A percentile compares a stretch with the other conserved stretches of the same genome.
phyloP scores from a whole-genome alignment of 1,139 yeast species.

The Yamadazyma taylorii region DNA sequence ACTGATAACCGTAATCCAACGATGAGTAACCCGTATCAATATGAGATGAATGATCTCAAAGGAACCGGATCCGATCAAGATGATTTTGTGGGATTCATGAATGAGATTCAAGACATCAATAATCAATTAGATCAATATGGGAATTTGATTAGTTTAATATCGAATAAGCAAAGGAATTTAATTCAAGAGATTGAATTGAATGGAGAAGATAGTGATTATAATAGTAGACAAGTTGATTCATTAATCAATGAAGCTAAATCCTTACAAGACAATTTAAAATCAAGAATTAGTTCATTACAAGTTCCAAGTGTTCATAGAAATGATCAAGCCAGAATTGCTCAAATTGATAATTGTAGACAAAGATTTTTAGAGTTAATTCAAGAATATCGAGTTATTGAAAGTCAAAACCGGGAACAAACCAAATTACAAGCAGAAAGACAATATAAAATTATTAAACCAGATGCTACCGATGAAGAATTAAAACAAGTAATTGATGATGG shows the following conservation, averaged over 20 bases:
- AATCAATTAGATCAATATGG: slow-evolving; percentile 79
- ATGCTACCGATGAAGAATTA: slow-evolving; percentile 83
- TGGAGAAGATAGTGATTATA: slow-evolving; percentile 71
- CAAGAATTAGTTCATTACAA: slow-evolving; percentile 75
- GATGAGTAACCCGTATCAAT: slow-evolving; percentile 34
- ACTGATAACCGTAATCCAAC: no score
- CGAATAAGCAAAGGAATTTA: slow-evolving; percentile 77
- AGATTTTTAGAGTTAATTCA: slow-evolving; percentile 85
- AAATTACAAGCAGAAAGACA: slow-evolving; percentile 91
- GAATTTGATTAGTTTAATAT: slow-evolving; percentile 71
- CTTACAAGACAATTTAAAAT: slow-evolving; percentile 72
- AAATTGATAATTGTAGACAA: slow-evolving; percentile 85
- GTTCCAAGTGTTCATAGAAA: slow-evolving; percentile 58
- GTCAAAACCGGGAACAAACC: slow-evolving; percentile 80
- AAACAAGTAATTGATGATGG: slow-evolving; percentile 82
- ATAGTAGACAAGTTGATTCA: slow-evolving; percentile 75
- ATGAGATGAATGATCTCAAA: slow-evolving; percentile 37
- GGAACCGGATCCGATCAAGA: slow-evolving; percentile 31
- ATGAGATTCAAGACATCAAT: slow-evolving; percentile 80
- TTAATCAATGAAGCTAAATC: slow-evolving; percentile 78
- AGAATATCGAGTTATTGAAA: slow-evolving; percentile 83
- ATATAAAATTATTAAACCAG: slow-evolving; percentile 89
- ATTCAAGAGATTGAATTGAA: slow-evolving; percentile 75
- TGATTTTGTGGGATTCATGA: slow-evolving; percentile 78
- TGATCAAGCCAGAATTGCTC: slow-evolving; percentile 82